Evolutionary conservation across 495 filamentous ascomycete genomes (phyloP), one percentile per base, ranked within the genome.

Genomic region (Podospora bellae-mahoneyi): DNA sequence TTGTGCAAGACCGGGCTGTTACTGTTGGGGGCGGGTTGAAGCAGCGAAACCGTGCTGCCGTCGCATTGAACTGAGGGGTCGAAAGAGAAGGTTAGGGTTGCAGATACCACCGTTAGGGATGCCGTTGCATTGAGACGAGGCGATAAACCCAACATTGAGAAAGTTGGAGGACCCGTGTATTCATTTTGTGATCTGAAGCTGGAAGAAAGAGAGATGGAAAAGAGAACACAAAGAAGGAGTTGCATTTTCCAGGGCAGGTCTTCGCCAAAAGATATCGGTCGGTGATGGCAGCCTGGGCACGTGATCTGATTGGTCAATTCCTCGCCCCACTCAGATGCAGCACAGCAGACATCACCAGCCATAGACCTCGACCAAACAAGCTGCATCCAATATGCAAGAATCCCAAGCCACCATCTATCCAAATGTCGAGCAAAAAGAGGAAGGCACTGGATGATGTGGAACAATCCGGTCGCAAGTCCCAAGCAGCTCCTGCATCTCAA

Each of bases 401-500:
- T 23, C 26, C 30, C 59, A 28, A 61, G 16, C 26, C 39, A 48
- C 9, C 39, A 48, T 48, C 39, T 48, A 13, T 61, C 32, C 18
- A 6, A 5, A 76, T 73, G 72, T 67, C 20, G 30, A 68, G 9
- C 18, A 73, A 54, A n/a, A 76, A 77, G 32, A 75, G 74, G 39
- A 77, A 76, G 62, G 56, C 19, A 30, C 39, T 61, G 27, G 65
- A 57, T 64, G 68, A 73, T 23, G 48, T 28, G 18, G 59, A 53
- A 19, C 58, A 48, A 58, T 26, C 16, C 2, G 48, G 26, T n/a
- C 27, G 0, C 19, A 13, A n/a, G 7, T 3, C 15, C 55, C 59
- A 20, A 58, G 26, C 5, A 26, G 19, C 57, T n/a, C 18, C 20
- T 18, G 28, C 26, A 26, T 7, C 62, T 32, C 3, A 20, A 64